phyloP scores from a whole-genome alignment of 768 basidiomycete species.

The Hydnum rufescens region DNA sequence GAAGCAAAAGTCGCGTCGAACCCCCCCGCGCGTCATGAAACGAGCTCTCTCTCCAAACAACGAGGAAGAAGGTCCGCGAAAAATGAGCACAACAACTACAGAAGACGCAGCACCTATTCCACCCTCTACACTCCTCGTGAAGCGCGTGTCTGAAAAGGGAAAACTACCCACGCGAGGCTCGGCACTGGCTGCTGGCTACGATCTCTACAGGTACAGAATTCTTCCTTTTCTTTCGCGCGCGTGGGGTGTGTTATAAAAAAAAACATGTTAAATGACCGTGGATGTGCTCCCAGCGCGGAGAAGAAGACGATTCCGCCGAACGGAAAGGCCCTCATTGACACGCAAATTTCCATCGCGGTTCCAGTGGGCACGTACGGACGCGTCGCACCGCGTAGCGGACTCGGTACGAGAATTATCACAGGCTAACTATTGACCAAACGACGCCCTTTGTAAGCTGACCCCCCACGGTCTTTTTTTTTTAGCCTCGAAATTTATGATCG shows the following conservation, averaged over 20 bases:
- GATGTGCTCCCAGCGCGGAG: constrained; percentile 42
- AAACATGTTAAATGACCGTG: constrained; percentile 2
- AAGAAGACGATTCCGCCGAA: constrained; percentile 63
- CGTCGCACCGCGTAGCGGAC: constrained; percentile 85
- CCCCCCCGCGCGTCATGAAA: background rate
- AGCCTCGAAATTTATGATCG: constrained; percentile 97
- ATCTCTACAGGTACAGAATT: constrained; percentile 63
- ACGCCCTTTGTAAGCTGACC: background rate
- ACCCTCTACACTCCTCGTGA: constrained; percentile 42
- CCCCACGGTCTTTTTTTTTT: background rate
- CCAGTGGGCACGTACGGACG: constrained; percentile 90
- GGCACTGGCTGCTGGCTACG: constrained; percentile 77
- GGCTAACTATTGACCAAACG: too few relatives aligned
- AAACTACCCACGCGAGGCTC: constrained; percentile 75
- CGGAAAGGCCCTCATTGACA: constrained; percentile 82
- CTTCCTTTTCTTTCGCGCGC: background rate
- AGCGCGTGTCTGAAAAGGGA: constrained; percentile 65
- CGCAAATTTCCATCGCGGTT: constrained; percentile 83
- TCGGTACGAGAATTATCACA: constrained; percentile 41
- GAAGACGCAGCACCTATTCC: background rate
- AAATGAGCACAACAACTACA: background rate
- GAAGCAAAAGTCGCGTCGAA: background rate
- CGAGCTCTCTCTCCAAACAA: background rate
- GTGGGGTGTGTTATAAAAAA: background rate
- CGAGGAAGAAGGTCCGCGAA: background rate